These are phyloP conservation scores for Pichia eremophila DNA, from an alignment of 805 yeast genomes.

Conservation along the genomic window DNA sequence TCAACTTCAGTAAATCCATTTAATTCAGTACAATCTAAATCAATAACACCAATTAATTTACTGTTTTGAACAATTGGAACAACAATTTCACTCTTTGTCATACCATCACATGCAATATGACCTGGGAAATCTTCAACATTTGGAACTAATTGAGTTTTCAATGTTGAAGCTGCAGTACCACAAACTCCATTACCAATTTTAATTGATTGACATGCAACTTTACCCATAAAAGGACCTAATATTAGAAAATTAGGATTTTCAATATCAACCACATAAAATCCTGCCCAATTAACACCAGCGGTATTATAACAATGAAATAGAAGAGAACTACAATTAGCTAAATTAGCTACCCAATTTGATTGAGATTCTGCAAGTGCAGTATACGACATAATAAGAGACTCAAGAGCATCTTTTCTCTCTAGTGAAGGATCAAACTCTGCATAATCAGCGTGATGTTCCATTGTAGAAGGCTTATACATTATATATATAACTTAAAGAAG, in stretches of 20 bases:
- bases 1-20: slow-evolving; percentile 66
- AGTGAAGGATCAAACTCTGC: slow-evolving; percentile 35
- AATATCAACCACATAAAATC: slow-evolving; percentile 59
- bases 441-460: slow-evolving; percentile 62
- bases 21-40: slow-evolving; percentile 64
- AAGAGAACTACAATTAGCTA: slow-evolving; percentile 78
- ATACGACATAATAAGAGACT: slow-evolving; percentile 50
- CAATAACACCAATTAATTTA: slow-evolving; percentile 64
- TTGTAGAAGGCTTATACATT: no score
- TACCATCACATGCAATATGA: slow-evolving; percentile 96
- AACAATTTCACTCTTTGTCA: slow-evolving; percentile 86
- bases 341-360: slow-evolving; percentile 79
- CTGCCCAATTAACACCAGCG: slow-evolving; percentile 82
- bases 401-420: slow-evolving; percentile 45
- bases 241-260: slow-evolving; percentile 39
- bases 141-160: slow-evolving; percentile 61
- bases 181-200: slow-evolving; percentile 81
- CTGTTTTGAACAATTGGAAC: slow-evolving; percentile 55
- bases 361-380: slow-evolving; percentile 55
- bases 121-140: slow-evolving; percentile 79
- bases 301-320: slow-evolving; percentile 76
- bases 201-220: slow-evolving; percentile 89
- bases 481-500: no score
- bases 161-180: slow-evolving; percentile 64
- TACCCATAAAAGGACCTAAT: slow-evolving; percentile 92